These are phyloP conservation scores for Xylaria castorea DNA, from an alignment of 495 filamentous ascomycete genomes.

Conservation along the genomic window DNA sequence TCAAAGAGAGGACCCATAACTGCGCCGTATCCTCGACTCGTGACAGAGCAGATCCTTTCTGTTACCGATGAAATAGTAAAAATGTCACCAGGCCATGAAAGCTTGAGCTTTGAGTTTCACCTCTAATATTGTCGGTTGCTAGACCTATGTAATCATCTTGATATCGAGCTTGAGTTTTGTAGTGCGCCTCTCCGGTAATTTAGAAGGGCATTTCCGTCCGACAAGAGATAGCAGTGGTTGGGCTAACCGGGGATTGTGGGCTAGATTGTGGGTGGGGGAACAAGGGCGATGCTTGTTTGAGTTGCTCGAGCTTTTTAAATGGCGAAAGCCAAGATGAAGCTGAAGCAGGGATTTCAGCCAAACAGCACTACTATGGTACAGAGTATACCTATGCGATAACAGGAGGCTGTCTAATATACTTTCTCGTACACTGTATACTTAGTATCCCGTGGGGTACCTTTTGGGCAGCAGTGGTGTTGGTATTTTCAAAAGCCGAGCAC, in stretches of 20 bases:
- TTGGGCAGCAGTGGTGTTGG: constrained; percentile 1
- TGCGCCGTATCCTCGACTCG: constrained; percentile 14
- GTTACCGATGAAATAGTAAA: neutral
- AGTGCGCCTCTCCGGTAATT: neutral
- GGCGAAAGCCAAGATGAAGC: constrained; percentile 19
- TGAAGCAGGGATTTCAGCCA: constrained; percentile 1
- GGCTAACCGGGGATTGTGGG: constrained; percentile 10
- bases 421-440: constrained; percentile 1
- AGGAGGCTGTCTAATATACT: neutral
- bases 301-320: constrained; percentile 6
- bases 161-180: neutral
- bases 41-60: constrained; percentile 21
- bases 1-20: constrained; percentile 17
- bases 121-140: neutral
- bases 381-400: neutral
- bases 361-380: neutral
- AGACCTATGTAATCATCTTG: neutral
- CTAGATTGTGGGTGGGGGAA: neutral
- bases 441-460: neutral
- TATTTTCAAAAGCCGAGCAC: neutral
- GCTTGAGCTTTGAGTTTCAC: neutral
- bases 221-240: constrained; percentile 3
- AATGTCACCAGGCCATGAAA: neutral
- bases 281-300: neutral
- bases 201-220: constrained; percentile 1